These are phyloP conservation scores for Penicillium sp. DNA, from an alignment of 2,329 filamentous ascomycete genomes.

Conservation along the genomic window DNA sequence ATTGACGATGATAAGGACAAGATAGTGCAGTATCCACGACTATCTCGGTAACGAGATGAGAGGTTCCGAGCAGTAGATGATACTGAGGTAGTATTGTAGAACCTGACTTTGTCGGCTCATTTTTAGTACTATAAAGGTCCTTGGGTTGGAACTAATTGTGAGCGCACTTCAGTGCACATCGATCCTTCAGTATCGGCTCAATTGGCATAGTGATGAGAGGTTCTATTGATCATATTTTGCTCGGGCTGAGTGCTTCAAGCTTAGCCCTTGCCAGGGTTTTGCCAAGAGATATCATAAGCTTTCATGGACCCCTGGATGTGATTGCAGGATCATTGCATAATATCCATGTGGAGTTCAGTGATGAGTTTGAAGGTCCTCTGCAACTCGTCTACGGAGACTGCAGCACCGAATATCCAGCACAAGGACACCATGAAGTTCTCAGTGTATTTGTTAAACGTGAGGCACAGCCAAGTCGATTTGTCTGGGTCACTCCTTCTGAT, in stretches of 20 bases:
- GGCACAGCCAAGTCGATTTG: slow-evolving; percentile 46
- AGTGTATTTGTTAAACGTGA: slow-evolving; percentile 39
- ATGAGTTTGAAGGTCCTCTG: slow-evolving; percentile 46
- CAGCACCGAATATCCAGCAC: slow-evolving; percentile 31
- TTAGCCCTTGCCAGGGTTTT: neutral
- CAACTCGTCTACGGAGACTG: slow-evolving; percentile 50
- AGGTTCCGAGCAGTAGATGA: neutral
- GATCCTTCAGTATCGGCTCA: neutral
- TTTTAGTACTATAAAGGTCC: neutral
- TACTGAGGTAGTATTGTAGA: neutral
- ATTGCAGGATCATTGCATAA: slow-evolving; percentile 50
- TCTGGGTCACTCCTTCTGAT: slow-evolving; percentile 37
- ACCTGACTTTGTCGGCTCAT: neutral
- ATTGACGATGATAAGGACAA: neutral
- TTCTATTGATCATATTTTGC: neutral
- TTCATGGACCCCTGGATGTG: slow-evolving; percentile 35
- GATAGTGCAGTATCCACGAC: neutral
- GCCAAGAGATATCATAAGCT: neutral
- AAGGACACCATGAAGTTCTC: slow-evolving; percentile 49
- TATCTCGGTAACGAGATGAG: neutral
- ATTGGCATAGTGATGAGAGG: neutral
- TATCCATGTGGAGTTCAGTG: slow-evolving; percentile 47
- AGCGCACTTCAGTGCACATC: neutral
- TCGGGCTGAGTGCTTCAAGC: neutral
- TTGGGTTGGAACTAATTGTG: neutral